Percentiles rank a stretch among this genome's conserved stretches.
Evolutionary conservation across 2,329 filamentous ascomycete genomes (phyloP).

Genomic region (Trichoderma guizhouense): DNA sequence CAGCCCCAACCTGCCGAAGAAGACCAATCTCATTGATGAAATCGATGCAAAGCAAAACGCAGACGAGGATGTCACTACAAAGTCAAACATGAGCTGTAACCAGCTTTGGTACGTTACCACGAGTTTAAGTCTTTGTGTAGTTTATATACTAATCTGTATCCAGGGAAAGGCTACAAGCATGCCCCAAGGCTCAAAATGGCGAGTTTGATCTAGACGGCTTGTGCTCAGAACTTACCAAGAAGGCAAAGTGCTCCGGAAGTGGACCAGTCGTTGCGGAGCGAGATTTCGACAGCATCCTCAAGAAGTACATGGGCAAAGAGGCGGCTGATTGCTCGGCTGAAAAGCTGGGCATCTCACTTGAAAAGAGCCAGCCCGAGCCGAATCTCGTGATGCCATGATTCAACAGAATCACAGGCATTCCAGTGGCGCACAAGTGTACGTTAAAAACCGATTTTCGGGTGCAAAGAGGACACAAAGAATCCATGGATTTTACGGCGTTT

Average conservation of each 20-base stretch:
- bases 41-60: slow-evolving; percentile 73
- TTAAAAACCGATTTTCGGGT: slow-evolving; percentile 3
- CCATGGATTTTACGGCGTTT: slow-evolving; percentile 18
- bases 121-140: background rate
- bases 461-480: slow-evolving; percentile 6
- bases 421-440: slow-evolving; percentile 16
- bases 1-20: slow-evolving; percentile 50
- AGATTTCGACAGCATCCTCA: slow-evolving; percentile 79
- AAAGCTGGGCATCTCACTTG: slow-evolving; percentile 60
- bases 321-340: slow-evolving; percentile 34
- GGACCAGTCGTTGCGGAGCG: slow-evolving; percentile 86
- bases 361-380: slow-evolving; percentile 24
- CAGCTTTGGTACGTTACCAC: slow-evolving; percentile 77
- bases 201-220: slow-evolving; percentile 92
- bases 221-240: slow-evolving; percentile 88
- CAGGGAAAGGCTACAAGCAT: slow-evolving; percentile 87
- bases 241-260: slow-evolving; percentile 89
- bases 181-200: slow-evolving; percentile 81
- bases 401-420: background rate
- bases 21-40: slow-evolving; percentile 66
- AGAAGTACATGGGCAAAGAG: slow-evolving; percentile 55
- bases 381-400: slow-evolving; percentile 15
- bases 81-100: slow-evolving; percentile 73
- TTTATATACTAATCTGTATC: slow-evolving; percentile 38
- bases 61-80: slow-evolving; percentile 58